Base-by-base conservation (phyloP, 371 early-diverging fungal species). In the Conidiobolus incongruus region DNA sequence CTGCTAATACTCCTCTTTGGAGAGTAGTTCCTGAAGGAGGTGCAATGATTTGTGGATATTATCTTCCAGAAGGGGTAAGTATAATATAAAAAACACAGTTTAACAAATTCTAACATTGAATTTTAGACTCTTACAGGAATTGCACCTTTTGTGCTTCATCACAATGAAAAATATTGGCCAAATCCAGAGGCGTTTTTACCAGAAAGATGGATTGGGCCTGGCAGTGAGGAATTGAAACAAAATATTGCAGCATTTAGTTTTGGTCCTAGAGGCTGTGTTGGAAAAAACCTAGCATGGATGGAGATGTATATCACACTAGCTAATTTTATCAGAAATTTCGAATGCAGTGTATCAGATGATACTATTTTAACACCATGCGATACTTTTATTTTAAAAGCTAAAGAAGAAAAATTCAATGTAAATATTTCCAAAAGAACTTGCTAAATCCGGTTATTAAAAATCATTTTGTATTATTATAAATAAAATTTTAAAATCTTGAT, bases 1-100 rank as follows among this genome's bases (percentile, higher is more conserved):
- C 26, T 10, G 43, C 31, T 19, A 15, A 17, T n/a, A 17, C 4
- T 22, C 29, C 32, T 6, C n/a, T 30, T 1, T 32, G 4, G 7
- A 38, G 43, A 29, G 43, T 11, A 2, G 15, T 21, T 15, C 43
- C 43, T 8, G 20, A 13, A 33, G 33, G 33, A 19, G 43, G 43
- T 15, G 19, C 10, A 1, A 20, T 3, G 4, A 43, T 43, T 21
- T 16, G 10, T 1, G 43, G 43, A 7, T 8, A 30, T 33, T 31
- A 7, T 29, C 12, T 43, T 17, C 43, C 43, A 8, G 43, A 11
- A 43, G 33, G 33, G 1, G 43, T 43, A 43, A 31, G 33, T 43
- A 20, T 38, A 12, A 17, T 20, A 2, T 19, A 17, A 17, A 38
- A 20, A 6, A 4, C 5, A 38, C 2, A 4, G 2, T 2, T 26